These are phyloP conservation scores for Rutstroemia sp. DNA, from an alignment of 2,329 filamentous ascomycete species.

Conservation along the genomic window DNA sequence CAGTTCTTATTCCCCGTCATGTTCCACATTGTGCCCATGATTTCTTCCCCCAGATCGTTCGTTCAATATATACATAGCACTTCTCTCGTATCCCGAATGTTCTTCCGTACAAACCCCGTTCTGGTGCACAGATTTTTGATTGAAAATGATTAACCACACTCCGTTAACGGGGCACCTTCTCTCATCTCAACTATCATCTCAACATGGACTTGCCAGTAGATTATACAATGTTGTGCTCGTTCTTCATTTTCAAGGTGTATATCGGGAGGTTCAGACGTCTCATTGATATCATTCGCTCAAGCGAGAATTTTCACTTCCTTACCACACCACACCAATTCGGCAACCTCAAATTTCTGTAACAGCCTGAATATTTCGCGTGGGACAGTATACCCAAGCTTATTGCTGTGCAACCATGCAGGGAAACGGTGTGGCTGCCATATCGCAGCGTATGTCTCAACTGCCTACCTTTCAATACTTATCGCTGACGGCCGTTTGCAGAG, in stretches of 20 bases:
- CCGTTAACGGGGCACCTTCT: not conserved
- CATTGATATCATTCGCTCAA: not conserved
- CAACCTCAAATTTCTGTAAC: not conserved
- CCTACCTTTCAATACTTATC: not conserved
- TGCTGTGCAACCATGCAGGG: slow-evolving; percentile 18
- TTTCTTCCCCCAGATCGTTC: too few relatives aligned
- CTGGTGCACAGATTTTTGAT: not conserved
- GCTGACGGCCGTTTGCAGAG: slow-evolving; percentile 19
- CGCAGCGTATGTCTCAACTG: slow-evolving; percentile 17
- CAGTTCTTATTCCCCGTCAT: too few relatives aligned
- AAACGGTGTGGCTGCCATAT: slow-evolving; percentile 19
- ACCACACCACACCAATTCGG: slow-evolving; percentile 1
- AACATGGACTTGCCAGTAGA: not conserved
- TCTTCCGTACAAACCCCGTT: not conserved
- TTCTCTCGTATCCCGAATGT: too few relatives aligned
- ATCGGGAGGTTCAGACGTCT: too few relatives aligned
- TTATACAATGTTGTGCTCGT: not conserved
- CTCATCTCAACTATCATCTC: not conserved
- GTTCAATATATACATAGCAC: too few relatives aligned
- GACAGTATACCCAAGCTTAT: not conserved
- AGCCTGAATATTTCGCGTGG: too few relatives aligned
- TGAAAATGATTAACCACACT: not conserved
- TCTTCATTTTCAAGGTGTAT: too few relatives aligned
- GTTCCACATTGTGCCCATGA: too few relatives aligned
- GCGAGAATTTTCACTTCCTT: not conserved